Evolutionary conservation across 768 basidiomycete species (phyloP).

Genomic region (Dentipellis sp.): DNA sequence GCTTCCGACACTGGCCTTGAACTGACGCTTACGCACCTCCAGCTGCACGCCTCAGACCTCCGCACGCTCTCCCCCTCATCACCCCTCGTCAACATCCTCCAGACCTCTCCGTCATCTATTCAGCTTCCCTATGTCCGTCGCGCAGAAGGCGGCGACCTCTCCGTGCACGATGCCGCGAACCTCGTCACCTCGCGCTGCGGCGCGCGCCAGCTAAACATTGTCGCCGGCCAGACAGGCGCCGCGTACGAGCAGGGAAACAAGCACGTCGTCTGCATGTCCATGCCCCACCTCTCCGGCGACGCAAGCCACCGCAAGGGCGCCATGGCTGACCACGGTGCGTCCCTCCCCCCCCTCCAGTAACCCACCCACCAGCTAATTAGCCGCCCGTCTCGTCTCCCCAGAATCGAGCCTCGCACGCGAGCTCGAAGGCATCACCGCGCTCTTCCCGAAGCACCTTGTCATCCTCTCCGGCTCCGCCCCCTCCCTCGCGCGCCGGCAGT

Average conservation of each 20-base stretch:
- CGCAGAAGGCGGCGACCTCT: constrained; percentile 17
- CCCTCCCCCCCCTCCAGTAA: not conserved
- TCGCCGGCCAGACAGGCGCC: constrained; percentile 22
- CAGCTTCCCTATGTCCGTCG: constrained; percentile 54
- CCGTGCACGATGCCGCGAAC: constrained; percentile 29
- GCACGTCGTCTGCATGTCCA: constrained; percentile 45
- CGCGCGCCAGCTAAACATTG: constrained; percentile 35
- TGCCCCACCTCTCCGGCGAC: constrained; percentile 39
- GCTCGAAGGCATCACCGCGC: constrained; percentile 36
- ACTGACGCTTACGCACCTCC: constrained; percentile 1
- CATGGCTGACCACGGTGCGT: constrained; percentile 49
- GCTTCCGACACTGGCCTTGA: not conserved
- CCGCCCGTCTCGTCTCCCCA: constrained; percentile 17
- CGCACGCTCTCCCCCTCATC: constrained; percentile 47
- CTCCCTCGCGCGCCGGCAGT: constrained; percentile 33
- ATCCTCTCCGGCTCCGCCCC: constrained; percentile 49
- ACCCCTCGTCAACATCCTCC: constrained; percentile 37
- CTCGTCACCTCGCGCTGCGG: constrained; percentile 44
- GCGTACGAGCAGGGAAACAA: constrained; percentile 31
- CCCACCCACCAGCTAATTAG: not conserved
- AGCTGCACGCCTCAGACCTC: constrained; percentile 76
- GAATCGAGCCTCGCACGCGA: constrained; percentile 38
- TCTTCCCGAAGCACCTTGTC: constrained; percentile 55
- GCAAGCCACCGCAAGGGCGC: constrained; percentile 35
- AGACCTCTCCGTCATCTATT: constrained; percentile 40